Evolutionary conservation across 1,284 basidiomycete species (phyloP), one percentile per base, ranked within the genome.

Genomic region (Pseudozyma thailandica): DNA sequence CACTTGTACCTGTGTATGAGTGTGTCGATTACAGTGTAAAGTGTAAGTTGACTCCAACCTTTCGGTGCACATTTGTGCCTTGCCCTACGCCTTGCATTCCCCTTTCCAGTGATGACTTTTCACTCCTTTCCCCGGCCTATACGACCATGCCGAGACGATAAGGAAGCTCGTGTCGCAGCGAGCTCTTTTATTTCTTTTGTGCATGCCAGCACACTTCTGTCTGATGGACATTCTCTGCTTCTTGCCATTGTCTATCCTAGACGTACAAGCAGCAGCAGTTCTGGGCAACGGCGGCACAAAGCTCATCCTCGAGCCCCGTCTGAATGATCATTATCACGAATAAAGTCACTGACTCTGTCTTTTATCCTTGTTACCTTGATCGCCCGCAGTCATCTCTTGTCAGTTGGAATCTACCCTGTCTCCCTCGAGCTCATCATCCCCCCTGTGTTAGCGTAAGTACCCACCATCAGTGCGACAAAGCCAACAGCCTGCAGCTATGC

Each of bases 61-160:
- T 25, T 23, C 23, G 41, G 38, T 28, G 33, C 47, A 49, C 8
- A 16, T 2, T 10, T 0, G 26, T 23, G 28, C 27, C 50, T 27
- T 26, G 42, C 20, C 39, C 52, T 15, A 30, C 30, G n/a, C 18
- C 45, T 25, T 21, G 15, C n/a, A 45, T 15, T 20, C 54, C 50
- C 27, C 50, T 30, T 59, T 65, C 70, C 64, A 64, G 47, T 59
- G 72, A 74, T 69, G 69, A 69, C 63, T 72, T 72, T 72, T 50
- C 23, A 64, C 74, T 82, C 80, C 80, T 82, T 82, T 82, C 80
- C 80, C 80, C 80, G 80, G 72, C 80, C 77, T 82, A 82, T 57
- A 75, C 76, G 80, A 79, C 78, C 63, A 82, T 82, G 80, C 75
- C 80, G 80, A 82, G 80, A 79, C 72, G 76, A 82, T 63, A 80